phyloP scores from a whole-genome alignment of 2,329 filamentous ascomycete genomes.

The Cadophora luteo-olivacea region DNA sequence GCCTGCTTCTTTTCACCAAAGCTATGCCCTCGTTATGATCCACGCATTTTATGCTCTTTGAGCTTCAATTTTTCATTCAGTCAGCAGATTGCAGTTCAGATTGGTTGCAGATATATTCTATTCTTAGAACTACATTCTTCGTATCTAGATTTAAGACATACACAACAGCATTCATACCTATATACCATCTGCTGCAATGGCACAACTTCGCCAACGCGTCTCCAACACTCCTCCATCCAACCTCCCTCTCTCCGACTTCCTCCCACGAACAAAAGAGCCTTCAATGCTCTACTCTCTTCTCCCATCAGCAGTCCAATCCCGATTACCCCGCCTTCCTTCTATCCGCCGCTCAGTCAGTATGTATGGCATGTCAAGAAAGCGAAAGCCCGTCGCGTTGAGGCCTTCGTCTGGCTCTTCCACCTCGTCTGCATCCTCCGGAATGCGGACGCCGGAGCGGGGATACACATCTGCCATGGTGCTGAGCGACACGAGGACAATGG shows the following conservation, averaged over 20 bases:
- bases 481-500: slow-evolving; percentile 21
- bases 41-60: background rate
- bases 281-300: slow-evolving; percentile 61
- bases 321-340: slow-evolving; percentile 58
- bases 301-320: slow-evolving; percentile 57
- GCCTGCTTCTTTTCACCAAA: background rate
- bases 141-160: background rate
- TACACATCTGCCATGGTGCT: slow-evolving; percentile 38
- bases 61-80: background rate
- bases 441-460: slow-evolving; percentile 37
- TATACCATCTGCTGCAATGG: slow-evolving; percentile 7
- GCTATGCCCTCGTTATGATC: slow-evolving; percentile 4
- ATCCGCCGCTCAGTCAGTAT: slow-evolving; percentile 51
- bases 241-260: slow-evolving; percentile 29
- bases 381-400: slow-evolving; percentile 35
- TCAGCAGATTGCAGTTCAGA: background rate
- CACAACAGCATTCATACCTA: background rate
- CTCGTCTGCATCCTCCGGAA: slow-evolving; percentile 34
- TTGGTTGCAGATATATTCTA: background rate
- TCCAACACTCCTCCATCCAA: background rate
- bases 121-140: slow-evolving; percentile 1
- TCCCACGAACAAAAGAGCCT: slow-evolving; percentile 35
- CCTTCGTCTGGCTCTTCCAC: slow-evolving; percentile 34
- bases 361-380: slow-evolving; percentile 30
- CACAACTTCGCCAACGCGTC: slow-evolving; percentile 19